Evolutionary conservation across 495 filamentous ascomycete genomes (phyloP), one percentile per base, ranked within the genome.

Genomic region (Penicillium daleae): DNA sequence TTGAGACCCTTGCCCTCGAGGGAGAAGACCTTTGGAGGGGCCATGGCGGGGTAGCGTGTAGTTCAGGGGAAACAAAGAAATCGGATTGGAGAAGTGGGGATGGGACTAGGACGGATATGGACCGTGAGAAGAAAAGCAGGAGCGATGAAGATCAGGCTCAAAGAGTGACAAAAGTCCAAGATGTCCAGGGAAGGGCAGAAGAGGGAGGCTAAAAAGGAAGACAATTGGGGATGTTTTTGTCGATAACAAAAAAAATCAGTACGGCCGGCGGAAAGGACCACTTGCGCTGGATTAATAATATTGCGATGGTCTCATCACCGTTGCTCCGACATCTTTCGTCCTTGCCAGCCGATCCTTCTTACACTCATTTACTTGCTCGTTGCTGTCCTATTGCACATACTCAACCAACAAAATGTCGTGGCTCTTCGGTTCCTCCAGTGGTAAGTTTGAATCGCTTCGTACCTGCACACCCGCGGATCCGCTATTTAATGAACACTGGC

Each of bases 1-100:
- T 95, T 97, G 61, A 98, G 86, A 69, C 89, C 88, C 78, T 89
- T 93, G 79, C 89, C 92, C 74, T 93, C 90, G 71, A 98, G 88
- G 65, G 92, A 92, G 78, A 97, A 97, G 73, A 92, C 75, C 77
- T 91, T 95, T 54, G 80, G 70, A 70, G 79, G 77, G 71, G 82
- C 74, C 85, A 87, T 83, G 71, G 72, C 65, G 71, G 83, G 69
- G 71, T 74, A 77, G 44, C 62, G 69, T 71, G 37, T 63, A 26
- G 60, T 70, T 71, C 66, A 69, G 67, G 62, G 67, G 58, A 39
- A 59, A 57, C 26, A 39, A 24, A 37, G 49, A 57, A 60, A 59
- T 32, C 19, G 22, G 37, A 55, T 55, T 42, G 46, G 19, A 39
- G 58, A 61, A 63, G 21, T 39, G 15, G 32, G 27, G 42, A 46